A percentile compares a stretch with the other conserved stretches of the same genome.
phyloP scores from a whole-genome alignment of 2,329 filamentous ascomycete species.

The Hymenoscyphus infarciens region DNA sequence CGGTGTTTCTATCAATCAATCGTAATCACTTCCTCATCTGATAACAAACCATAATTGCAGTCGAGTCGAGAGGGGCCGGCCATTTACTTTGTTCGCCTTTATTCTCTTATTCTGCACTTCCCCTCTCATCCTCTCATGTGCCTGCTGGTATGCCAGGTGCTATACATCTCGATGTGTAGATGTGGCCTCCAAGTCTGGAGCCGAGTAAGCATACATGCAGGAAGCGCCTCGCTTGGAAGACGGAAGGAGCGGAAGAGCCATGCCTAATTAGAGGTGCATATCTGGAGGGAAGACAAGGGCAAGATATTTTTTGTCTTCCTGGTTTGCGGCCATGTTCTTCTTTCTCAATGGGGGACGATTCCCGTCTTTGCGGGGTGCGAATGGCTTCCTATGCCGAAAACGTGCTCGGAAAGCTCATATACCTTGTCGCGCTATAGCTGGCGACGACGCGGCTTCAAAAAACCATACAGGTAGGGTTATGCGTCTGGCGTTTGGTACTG shows the following conservation, averaged over 20 bases:
- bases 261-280: slow-evolving; percentile 1
- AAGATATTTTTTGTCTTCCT: not conserved
- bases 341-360: not conserved
- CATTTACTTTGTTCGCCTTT: not conserved
- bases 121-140: not conserved
- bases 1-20: not conserved
- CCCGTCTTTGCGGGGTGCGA: not conserved
- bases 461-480: not conserved
- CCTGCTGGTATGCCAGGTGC: not conserved
- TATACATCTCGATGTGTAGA: not conserved
- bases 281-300: not conserved
- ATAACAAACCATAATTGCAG: not conserved
- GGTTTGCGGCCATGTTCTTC: not conserved
- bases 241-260: not conserved
- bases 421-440: not conserved
- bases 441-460: not conserved
- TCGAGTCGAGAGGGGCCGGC: not conserved
- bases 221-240: not conserved
- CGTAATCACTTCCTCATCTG: not conserved
- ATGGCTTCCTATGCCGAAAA: not conserved
- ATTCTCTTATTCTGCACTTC: not conserved
- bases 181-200: not conserved
- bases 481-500: not conserved
- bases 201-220: slow-evolving; percentile 1
- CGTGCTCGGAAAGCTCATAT: not conserved